Percentiles rank a stretch among this genome's conserved stretches.
Conservation (phyloP, 108 stramenopile species). For the Seminavis robusta region DNA sequence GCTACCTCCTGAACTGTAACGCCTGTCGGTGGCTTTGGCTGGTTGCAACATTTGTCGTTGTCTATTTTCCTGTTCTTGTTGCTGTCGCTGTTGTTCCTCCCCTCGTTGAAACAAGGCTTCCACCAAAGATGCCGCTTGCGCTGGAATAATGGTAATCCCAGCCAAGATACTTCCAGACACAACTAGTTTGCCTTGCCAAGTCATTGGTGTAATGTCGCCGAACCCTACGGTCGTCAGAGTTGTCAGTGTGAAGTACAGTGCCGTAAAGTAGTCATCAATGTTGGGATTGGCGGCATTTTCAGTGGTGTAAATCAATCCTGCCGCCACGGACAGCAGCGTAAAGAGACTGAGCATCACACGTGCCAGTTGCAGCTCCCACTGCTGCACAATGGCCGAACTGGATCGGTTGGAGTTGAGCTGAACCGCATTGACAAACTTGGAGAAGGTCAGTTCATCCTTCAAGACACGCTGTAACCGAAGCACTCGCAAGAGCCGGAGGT, state of each 20-base stretch:
- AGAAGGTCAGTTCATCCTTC: constrained; percentile 55
- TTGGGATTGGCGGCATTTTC: constrained; percentile 71
- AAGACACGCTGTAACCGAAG: constrained; percentile 75
- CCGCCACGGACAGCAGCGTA: constrained; percentile 65
- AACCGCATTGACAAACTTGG: constrained; percentile 50
- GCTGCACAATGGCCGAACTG: constrained; percentile 24
- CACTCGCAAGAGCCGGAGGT: constrained; percentile 58
- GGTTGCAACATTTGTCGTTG: no score
- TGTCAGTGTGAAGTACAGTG: constrained; percentile 80
- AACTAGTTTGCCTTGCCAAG: constrained; percentile 56
- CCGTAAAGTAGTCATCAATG: constrained; percentile 75
- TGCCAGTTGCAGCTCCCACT: constrained; percentile 75
- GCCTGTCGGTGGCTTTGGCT: no score
- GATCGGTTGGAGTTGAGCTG: constrained; percentile 19
- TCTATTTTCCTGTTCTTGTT: no score
- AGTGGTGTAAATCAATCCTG: constrained; percentile 76
- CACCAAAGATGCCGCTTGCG: constrained; percentile 52
- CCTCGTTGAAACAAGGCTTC: constrained; percentile 41
- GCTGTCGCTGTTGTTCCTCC: background rate
- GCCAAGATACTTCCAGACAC: constrained; percentile 65
- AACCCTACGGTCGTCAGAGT: constrained; percentile 78
- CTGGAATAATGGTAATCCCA: constrained; percentile 77
- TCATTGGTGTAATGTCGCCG: constrained; percentile 79
- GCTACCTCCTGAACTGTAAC: no score
- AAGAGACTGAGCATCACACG: constrained; percentile 64